Evolutionary conservation across 2,329 filamentous ascomycete species (phyloP), one percentile per base, ranked within the genome.

Genomic region (Penicillium sp.): DNA sequence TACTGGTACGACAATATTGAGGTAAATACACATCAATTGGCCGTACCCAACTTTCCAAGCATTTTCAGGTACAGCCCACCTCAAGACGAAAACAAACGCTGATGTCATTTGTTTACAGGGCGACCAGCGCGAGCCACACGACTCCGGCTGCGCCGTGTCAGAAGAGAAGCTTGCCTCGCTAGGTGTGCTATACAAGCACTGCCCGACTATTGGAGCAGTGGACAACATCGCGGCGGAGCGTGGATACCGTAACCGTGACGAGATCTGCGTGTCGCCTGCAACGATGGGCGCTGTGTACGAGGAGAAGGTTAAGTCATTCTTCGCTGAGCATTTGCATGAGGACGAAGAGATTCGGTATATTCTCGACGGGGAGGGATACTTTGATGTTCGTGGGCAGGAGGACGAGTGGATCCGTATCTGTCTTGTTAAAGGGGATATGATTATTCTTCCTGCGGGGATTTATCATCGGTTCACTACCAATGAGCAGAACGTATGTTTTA

Each of bases 311-410:
- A 92, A 91, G 78, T 85, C 77, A 63, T 99, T 99, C 80, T 99
- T 97, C 79, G 74, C 89, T 67, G 94, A 99, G 81, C 94, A 99
- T 74, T 75, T 99, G 67, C 94, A 99, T 72, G 94, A 99, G 78
- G 94, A 99, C 66, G 94, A 99, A 78, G 94, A 99, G 82, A 99
- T 99, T 63, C 82, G 94, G 45, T 99, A 97, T 69, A 92, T 99
- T 63, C 81, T 91, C 31, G 92, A 88, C 58, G 94, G 94, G 0
- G 83, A 84, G 53, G 94, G 94, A 0, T 99, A 89, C 74, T 99
- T 99, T 71, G 94, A 99, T 75, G 92, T 99, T 3, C 81, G 94
- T 46, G 88, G 85, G 68, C 80, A 88, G 73, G 84, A 83, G 19
- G 93, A 97, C 69, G 85, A 89, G 62, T 99, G 94, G 94, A 85